Evolutionary conservation across 208 protist species (phyloP), one percentile per base, ranked within the genome.

Genomic region (Crithidia expoeki): DNA sequence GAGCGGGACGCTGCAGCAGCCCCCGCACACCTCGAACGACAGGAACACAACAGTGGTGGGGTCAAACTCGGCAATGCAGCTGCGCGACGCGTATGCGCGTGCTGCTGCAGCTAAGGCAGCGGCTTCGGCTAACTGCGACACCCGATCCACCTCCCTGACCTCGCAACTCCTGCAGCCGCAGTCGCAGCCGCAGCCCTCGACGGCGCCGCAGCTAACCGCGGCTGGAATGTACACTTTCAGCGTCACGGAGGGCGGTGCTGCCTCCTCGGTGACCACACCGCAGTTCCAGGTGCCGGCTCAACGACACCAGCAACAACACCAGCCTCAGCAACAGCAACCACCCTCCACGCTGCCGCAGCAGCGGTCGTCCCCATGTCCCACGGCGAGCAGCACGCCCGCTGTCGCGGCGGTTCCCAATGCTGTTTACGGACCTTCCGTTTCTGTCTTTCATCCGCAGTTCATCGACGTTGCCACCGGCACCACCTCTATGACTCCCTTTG

Each of bases 401-500:
- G 51, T 40, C 33, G 23, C 47, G 0, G 50, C 56, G 16, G 3
- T 58, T 0, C 3, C n/a, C 60, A 36, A 36, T 30, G 56, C 74
- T 9, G 72, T 85, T 47, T 83, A 85, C 73, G 76, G 67, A 1
- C 83, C 79, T 1, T 75, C 75, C 2, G 76, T 85, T 17, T 4
- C 52, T 2, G 50, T 77, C 17, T 59, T 69, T 10, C 68, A 77
- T 36, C 60, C 78, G 23, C 89, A 92, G 72, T 94, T 94, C 66
- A 69, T 94, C 28, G 86, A 94, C 59, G 17, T 92, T 19, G 32
- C 72, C 14, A 89, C 83, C 5, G 71, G 82, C 50, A 50, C n/a
- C 33, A 65, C 70, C 10, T 76, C 69, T 38, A 88, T 92, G 86
- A 80, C 63, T 0, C 83, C 89, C 12, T 90, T 91, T 21, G 77